Evolutionary conservation across 2,329 filamentous ascomycete genomes (phyloP).

Genomic region (Paecilomyces dactylethromorphus): DNA sequence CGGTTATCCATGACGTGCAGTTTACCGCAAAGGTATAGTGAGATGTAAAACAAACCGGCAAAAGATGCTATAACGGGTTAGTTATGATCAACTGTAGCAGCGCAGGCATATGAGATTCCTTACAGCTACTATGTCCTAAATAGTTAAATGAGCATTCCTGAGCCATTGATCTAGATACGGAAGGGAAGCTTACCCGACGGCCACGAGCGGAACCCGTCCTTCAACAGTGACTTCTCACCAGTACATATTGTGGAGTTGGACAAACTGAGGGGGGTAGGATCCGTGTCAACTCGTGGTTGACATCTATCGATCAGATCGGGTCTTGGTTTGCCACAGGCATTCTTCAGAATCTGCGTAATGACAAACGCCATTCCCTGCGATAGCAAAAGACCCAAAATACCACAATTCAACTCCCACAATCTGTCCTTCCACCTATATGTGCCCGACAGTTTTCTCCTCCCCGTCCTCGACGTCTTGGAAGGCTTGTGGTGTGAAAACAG

Average conservation of each 20-base stretch:
- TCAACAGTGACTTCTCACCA: slow-evolving; percentile 44
- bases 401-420: slow-evolving; percentile 58
- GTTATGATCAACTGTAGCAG: slow-evolving; percentile 14
- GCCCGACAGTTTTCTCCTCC: slow-evolving; percentile 33
- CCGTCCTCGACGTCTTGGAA: slow-evolving; percentile 24
- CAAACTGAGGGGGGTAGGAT: slow-evolving; percentile 34
- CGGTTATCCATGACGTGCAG: slow-evolving; percentile 54
- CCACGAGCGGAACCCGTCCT: slow-evolving; percentile 55
- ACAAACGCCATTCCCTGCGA: slow-evolving; percentile 51
- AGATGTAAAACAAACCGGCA: slow-evolving; percentile 54
- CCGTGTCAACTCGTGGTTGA: slow-evolving; percentile 32
- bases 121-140: slow-evolving; percentile 47
- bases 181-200: slow-evolving; percentile 40
- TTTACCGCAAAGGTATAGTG: slow-evolving; percentile 54
- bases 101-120: slow-evolving; percentile 3
- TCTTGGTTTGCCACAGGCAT: slow-evolving; percentile 52
- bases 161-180: not conserved
- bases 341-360: slow-evolving; percentile 53
- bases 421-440: slow-evolving; percentile 50
- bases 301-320: slow-evolving; percentile 55
- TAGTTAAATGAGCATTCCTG: slow-evolving; percentile 7
- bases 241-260: slow-evolving; percentile 47
- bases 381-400: slow-evolving; percentile 50
- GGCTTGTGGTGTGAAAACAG: slow-evolving; percentile 48
- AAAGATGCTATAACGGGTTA: slow-evolving; percentile 43